Conservation (phyloP, 2,329 filamentous ascomycete species). For the Phyllosticta ampelicida region DNA sequence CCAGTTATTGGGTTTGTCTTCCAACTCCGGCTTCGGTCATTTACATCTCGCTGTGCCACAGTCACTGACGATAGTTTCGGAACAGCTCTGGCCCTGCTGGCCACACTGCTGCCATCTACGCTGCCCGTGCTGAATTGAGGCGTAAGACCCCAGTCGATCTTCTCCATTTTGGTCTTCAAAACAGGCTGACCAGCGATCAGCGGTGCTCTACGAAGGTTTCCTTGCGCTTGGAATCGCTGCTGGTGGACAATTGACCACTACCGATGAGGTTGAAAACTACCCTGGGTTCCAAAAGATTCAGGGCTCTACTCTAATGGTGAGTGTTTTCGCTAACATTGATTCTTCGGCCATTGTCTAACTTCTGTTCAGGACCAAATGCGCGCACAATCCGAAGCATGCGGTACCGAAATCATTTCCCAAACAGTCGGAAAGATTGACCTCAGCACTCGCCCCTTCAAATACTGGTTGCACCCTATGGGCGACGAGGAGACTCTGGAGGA, state of each 20-base stretch:
- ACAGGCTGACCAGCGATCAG: constrained; percentile 29
- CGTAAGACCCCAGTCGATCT: constrained; percentile 41
- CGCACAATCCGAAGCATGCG: constrained; percentile 80
- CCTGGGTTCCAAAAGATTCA: constrained; percentile 89
- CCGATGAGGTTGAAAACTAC: constrained; percentile 97
- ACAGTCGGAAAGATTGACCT: constrained; percentile 86
- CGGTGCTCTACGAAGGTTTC: constrained; percentile 95
- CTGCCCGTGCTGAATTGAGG: constrained; percentile 86
- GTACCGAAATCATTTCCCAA: constrained; percentile 86
- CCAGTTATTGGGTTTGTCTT: constrained; percentile 27
- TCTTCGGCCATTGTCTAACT: constrained; percentile 12
- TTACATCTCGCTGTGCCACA: constrained; percentile 11
- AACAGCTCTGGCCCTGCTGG: constrained; percentile 86
- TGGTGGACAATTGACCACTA: constrained; percentile 94
- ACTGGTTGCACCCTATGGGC: constrained; percentile 63
- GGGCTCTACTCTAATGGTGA: constrained; percentile 74
- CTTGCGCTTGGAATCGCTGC: constrained; percentile 94
- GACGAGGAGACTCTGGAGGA: constrained; percentile 63
- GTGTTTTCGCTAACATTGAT: constrained; percentile 15
- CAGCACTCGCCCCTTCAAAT: constrained; percentile 73
- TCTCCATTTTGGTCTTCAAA: not conserved
- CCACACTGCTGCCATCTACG: constrained; percentile 94
- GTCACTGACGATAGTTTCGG: constrained; percentile 40
- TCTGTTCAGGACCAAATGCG: constrained; percentile 67
- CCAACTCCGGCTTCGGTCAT: not conserved